Conservation (phyloP, 805 yeast species). For the Wickerhamiella cacticola region DNA sequence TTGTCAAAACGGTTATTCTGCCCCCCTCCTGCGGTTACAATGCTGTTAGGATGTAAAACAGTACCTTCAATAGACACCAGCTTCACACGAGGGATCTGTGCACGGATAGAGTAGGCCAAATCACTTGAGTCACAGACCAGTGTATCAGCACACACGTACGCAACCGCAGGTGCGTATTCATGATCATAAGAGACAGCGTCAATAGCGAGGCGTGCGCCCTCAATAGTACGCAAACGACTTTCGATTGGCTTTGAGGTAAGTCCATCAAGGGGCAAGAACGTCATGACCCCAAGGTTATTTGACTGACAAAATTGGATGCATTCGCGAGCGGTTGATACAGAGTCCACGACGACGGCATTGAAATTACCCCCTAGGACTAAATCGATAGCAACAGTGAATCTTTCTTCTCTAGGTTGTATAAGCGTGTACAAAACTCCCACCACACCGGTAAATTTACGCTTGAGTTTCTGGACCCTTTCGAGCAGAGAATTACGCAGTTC, state of each 20-base stretch:
- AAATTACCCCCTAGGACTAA: slow-evolving; percentile 63
- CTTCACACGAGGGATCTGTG: slow-evolving; percentile 43
- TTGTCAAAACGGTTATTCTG: slow-evolving; percentile 15
- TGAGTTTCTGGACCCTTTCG: slow-evolving; percentile 59
- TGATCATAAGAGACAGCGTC: slow-evolving; percentile 66
- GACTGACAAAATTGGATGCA: slow-evolving; percentile 73
- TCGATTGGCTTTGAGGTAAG: slow-evolving; percentile 47
- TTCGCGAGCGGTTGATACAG: slow-evolving; percentile 50
- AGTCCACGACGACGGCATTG: slow-evolving; percentile 78
- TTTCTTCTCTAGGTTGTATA: slow-evolving; percentile 47
- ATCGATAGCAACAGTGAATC: slow-evolving; percentile 19
- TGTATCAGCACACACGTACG: slow-evolving; percentile 67
- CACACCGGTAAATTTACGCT: slow-evolving; percentile 72
- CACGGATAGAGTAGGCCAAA: slow-evolving; percentile 55
- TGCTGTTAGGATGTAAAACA: slow-evolving; percentile 68
- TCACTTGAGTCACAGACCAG: slow-evolving; percentile 61
- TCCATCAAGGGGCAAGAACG: slow-evolving; percentile 80
- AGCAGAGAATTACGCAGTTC: slow-evolving; percentile 54
- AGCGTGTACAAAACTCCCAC: slow-evolving; percentile 70
- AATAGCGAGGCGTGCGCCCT: slow-evolving; percentile 49
- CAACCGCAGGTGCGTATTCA: slow-evolving; percentile 60
- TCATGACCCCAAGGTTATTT: slow-evolving; percentile 71
- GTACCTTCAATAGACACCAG: slow-evolving; percentile 77
- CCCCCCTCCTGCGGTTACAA: slow-evolving; percentile 77
- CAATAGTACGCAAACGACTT: slow-evolving; percentile 37